phyloP scores from a whole-genome alignment of 352 stramenopile genomes.

The Globisporangium spiculum region DNA sequence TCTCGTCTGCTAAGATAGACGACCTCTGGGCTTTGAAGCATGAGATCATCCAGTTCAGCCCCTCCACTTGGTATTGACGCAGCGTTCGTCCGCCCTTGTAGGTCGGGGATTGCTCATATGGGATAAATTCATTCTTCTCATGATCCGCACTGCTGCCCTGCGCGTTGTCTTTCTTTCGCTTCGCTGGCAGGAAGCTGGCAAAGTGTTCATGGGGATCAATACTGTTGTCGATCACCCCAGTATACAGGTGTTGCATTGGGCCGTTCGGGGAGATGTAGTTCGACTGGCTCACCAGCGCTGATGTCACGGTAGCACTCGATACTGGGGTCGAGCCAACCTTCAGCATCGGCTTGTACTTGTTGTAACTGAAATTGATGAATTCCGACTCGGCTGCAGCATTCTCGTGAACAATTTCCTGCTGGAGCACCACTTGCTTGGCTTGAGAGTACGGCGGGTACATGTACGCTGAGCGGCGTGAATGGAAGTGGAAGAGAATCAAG shows the following conservation, averaged over 20 bases:
- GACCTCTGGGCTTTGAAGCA: slow-evolving; percentile 86
- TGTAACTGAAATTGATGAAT: slow-evolving; percentile 73
- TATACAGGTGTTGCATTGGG: slow-evolving; percentile 86
- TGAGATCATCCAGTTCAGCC: slow-evolving; percentile 89
- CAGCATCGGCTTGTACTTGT: slow-evolving; percentile 56
- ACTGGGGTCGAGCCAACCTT: slow-evolving; percentile 38
- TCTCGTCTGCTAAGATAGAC: slow-evolving; percentile 90
- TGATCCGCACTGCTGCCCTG: slow-evolving; percentile 2
- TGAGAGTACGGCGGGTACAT: slow-evolving; percentile 71
- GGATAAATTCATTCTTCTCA: slow-evolving; percentile 72
- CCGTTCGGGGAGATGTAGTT: slow-evolving; percentile 77
- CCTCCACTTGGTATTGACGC: slow-evolving; percentile 82
- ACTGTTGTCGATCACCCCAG: slow-evolving; percentile 86
- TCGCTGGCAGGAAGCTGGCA: slow-evolving; percentile 75
- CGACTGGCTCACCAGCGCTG: slow-evolving; percentile 37
- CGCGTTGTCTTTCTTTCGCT: slow-evolving; percentile 21
- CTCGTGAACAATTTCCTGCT: slow-evolving; percentile 32
- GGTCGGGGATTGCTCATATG: slow-evolving; percentile 87
- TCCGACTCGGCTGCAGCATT: slow-evolving; percentile 40
- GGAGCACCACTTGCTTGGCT: slow-evolving; percentile 50
- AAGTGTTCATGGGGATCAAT: slow-evolving; percentile 90
- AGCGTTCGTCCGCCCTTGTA: slow-evolving; percentile 85
- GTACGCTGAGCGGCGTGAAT: slow-evolving; percentile 59
- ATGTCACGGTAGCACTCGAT: slow-evolving; percentile 25
- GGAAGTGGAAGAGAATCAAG: slow-evolving; percentile 81